Percentiles rank a stretch among this genome's conserved stretches.
Evolutionary conservation across 306 rosid genomes (phyloP).

Genomic region (Citrullus amarus): DNA sequence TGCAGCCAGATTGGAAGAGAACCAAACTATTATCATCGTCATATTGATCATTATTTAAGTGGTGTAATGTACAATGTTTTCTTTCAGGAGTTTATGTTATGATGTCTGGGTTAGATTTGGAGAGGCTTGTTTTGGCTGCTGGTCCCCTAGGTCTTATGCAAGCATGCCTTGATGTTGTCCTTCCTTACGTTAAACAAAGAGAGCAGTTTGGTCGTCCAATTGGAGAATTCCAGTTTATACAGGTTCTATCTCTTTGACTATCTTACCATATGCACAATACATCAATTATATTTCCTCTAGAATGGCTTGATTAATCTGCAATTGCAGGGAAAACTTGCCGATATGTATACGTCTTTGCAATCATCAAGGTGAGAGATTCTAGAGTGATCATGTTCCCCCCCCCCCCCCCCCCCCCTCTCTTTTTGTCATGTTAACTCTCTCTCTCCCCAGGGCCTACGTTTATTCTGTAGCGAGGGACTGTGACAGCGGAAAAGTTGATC

Average conservation of each 20-base stretch:
- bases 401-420: no score
- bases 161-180: constrained; percentile 75
- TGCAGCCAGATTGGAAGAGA: not conserved
- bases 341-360: constrained; percentile 85
- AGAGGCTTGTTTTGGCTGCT: constrained; percentile 83
- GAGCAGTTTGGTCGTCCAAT: constrained; percentile 96
- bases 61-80: constrained; percentile 6
- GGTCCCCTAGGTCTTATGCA: constrained; percentile 97
- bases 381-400: not conserved
- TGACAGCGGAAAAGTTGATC: constrained; percentile 64
- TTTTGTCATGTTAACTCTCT: constrained; percentile 1
- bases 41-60: not conserved
- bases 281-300: not conserved
- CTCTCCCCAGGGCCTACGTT: constrained; percentile 62
- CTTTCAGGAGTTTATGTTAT: constrained; percentile 86
- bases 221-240: constrained; percentile 94
- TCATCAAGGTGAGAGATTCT: constrained; percentile 61
- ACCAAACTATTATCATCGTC: not conserved
- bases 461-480: constrained; percentile 96
- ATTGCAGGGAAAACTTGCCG: constrained; percentile 84
- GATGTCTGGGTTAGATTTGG: constrained; percentile 96
- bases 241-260: constrained; percentile 35
- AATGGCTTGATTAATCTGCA: constrained; percentile 6
- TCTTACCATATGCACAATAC: not conserved
- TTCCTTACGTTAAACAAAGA: constrained; percentile 86